Base-by-base conservation (phyloP, 805 yeast species). In the Spathaspora girioi region DNA sequence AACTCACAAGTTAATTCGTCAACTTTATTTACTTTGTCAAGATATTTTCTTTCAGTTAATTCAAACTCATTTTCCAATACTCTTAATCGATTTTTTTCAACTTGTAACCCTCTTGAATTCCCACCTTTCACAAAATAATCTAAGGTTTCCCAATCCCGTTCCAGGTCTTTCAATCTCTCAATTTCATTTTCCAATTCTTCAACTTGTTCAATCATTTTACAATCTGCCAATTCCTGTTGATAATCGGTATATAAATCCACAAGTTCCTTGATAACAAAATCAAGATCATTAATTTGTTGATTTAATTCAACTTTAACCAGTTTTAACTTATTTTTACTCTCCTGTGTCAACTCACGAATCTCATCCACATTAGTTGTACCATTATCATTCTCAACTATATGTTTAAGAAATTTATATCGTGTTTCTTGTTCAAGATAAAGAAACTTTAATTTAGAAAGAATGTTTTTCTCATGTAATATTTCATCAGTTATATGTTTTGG, bases 391-490 rank as follows among this genome's bases (percentile, higher is more conserved):
- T 50, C 49, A 11, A 81, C 68, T 9, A 86, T 67, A 26, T 72
- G 69, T 38, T 87, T 67, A 38, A 87, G 67, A 64, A 87, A 86
- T 63, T 80, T 78, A 56, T 85, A 88, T 54, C 87, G 80, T 3
- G 90, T 78, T 55, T 85, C 91, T 59, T 85, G 87, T 62, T 87
- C 93, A 42, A 85, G 63, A 60, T 83, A 87, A 50, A 83, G 78
- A 54, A 84, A 84, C 58, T 84, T 83, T 42, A 86, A 68, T 52
- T 84, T 77, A 15, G 79, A 76, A 52, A 80, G 79, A 23, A 76
- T 60, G 54, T 74, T 74, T 52, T 71, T 70, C 50, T 72, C 72
- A 42, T 62, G 58, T 15, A 60, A 51, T 8, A 77, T 62, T n/a
- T 75, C 73, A 1, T 68, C 71, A 18, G 66, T 64, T 3, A 75